A percentile compares a stretch with the other conserved stretches of the same genome.
These are phyloP conservation scores for Phytopythium aichiense DNA, from an alignment of 352 stramenopile genomes.

Conservation along the genomic window DNA sequence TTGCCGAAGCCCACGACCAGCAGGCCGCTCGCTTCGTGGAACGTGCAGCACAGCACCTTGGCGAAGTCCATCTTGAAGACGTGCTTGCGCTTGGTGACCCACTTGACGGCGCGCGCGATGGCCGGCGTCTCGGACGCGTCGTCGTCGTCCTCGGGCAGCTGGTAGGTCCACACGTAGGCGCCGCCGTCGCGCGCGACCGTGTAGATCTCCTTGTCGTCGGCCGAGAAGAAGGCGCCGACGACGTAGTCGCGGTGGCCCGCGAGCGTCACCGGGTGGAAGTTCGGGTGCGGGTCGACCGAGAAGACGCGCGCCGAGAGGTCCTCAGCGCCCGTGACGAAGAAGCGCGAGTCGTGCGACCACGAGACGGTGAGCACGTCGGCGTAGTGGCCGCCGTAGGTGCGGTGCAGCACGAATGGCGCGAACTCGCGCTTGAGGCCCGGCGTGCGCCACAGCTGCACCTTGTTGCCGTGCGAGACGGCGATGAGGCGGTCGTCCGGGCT, in stretches of 20 bases:
- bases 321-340: slow-evolving; percentile 87
- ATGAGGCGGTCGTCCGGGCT: slow-evolving; percentile 88
- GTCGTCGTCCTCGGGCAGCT: slow-evolving; percentile 35
- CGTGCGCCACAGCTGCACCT: slow-evolving; percentile 90
- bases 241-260: slow-evolving; percentile 87
- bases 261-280: slow-evolving; percentile 85
- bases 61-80: slow-evolving; percentile 90
- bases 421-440: slow-evolving; percentile 87
- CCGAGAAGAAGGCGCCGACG: slow-evolving; percentile 83
- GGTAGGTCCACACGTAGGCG: slow-evolving; percentile 86
- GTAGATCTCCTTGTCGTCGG: slow-evolving; percentile 77
- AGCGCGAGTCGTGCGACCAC: slow-evolving; percentile 87
- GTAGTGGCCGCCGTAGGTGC: slow-evolving; percentile 87
- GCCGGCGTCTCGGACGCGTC: slow-evolving; percentile 29
- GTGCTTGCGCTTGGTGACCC: slow-evolving; percentile 83
- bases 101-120: slow-evolving; percentile 76
- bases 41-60: slow-evolving; percentile 87
- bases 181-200: slow-evolving; percentile 85
- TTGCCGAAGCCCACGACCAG: slow-evolving; percentile 96
- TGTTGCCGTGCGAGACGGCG: slow-evolving; percentile 86
- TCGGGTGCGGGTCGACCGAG: slow-evolving; percentile 60
- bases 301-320: slow-evolving; percentile 88
- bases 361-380: slow-evolving; percentile 84
- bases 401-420: slow-evolving; percentile 86
- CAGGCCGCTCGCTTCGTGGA: slow-evolving; percentile 82